Conservation (phyloP, 164 flowering plant species). For the Dillenia suffruticosa region DNA sequence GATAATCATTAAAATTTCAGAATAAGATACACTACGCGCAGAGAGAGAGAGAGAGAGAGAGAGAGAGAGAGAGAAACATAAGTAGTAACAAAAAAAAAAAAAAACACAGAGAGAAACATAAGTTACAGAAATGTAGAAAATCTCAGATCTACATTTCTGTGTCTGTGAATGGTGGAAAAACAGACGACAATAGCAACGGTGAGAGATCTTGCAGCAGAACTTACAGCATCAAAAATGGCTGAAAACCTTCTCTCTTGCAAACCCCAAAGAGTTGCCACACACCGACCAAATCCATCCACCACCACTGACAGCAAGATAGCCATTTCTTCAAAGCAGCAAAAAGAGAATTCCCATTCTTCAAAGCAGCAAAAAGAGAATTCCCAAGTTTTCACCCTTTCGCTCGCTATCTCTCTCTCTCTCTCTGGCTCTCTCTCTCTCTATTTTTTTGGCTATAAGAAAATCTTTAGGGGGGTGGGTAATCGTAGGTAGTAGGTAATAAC, state of each 20-base stretch:
- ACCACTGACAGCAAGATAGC: constrained; percentile 16
- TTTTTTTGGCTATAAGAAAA: neutral
- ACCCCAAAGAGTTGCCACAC: constrained; percentile 21
- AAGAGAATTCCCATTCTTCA: neutral
- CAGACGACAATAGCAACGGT: constrained; percentile 21
- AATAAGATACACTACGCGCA: too few relatives aligned
- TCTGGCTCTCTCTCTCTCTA: neutral
- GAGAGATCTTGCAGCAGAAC: constrained; percentile 13
- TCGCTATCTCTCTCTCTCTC: neutral
- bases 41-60: too few relatives aligned
- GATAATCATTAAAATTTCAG: too few relatives aligned
- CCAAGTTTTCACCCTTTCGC: neutral
- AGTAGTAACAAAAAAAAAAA: too few relatives aligned
- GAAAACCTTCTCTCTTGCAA: constrained; percentile 30
- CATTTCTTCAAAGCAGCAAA: constrained; percentile 11
- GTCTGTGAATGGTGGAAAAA: constrained; percentile 1
- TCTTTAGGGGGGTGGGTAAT: too few relatives aligned
- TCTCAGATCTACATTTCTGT: too few relatives aligned
- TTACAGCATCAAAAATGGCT: constrained; percentile 19
- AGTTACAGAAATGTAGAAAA: too few relatives aligned
- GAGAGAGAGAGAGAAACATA: too few relatives aligned
- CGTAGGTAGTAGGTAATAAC: neutral
- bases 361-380: neutral
- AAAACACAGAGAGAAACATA: too few relatives aligned
- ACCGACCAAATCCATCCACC: constrained; percentile 16